Base-by-base conservation (phyloP, 148 eudicot genomes). In the Heliamphora exappendiculata region DNA sequence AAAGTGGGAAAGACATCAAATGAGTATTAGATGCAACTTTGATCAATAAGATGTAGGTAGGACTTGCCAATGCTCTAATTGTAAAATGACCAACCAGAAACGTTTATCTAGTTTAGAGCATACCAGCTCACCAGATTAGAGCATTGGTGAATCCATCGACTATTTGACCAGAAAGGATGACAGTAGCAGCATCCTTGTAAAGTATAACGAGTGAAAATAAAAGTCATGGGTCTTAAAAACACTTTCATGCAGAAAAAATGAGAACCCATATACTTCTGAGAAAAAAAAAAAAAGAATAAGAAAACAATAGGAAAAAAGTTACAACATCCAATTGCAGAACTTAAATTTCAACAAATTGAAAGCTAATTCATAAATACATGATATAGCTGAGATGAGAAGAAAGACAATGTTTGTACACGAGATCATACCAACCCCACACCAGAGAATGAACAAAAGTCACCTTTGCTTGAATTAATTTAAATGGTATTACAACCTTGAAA, bases 51-150 rank as follows among this genome's bases (percentile, higher is more conserved):
- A 57, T n/a, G 29, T 37, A 20, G 11, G 55, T 29, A 14, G 42
- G 77, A 47, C 57, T 31, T 71, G 8, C 65, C 17, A 63, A 45
- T 24, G 49, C 57, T 45, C 22, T 19, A 63, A 33, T 0, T 9
- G 9, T 63, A 37, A 47, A 28, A 64, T 11, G 8, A 64, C 31
- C 2, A 65, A 17, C 17, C 12, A 22, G 33, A 50, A 65, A 68
- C 49, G 19, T 33, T 72, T 60, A 54, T 54, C 1, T 67, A 47
- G 22, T 64, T 37, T 68, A 16, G 42, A 67, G 34, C 11, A 69
- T 91, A 94, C 98, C 94, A 94, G 88, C 87, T 94, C 98, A 75
- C 98, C 98, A 44, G 93, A n/a, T n/a, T n/a, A 83, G 73, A 90
- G 87, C 47, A 90, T 85, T 75, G 97, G 87, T 78, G 67, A 91